phyloP scores from a whole-genome alignment of 192 early-diverging fungal species.

The Haplosporangium gracile region DNA sequence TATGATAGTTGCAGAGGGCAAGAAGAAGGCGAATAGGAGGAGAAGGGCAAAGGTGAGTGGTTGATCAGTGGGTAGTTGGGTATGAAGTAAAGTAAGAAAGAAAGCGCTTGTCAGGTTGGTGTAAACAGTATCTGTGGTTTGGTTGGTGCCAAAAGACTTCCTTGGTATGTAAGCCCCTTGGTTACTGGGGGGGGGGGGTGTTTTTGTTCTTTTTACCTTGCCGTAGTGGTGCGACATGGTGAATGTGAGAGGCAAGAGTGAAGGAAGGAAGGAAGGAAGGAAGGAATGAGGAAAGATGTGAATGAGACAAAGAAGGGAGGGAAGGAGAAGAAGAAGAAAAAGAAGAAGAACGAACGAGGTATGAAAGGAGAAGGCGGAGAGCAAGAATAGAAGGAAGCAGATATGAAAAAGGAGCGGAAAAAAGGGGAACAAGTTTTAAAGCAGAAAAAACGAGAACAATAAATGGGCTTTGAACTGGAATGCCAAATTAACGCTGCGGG shows the following conservation, averaged over 20 bases:
- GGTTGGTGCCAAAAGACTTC: no score
- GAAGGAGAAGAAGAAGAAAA: background rate
- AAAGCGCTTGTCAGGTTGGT: no score
- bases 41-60: background rate
- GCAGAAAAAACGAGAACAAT: no score
- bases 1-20: background rate
- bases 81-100: no score
- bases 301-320: background rate
- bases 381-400: background rate
- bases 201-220: constrained; percentile 14
- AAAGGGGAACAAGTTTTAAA: no score
- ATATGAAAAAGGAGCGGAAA: background rate
- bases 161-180: no score
- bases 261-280: background rate
- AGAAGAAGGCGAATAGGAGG: background rate
- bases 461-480: no score
- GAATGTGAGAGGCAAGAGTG: background rate
- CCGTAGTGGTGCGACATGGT: constrained; percentile 35
- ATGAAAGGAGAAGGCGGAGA: background rate
- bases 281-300: background rate
- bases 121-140: no score
- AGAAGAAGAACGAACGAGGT: background rate
- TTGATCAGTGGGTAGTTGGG: no score
- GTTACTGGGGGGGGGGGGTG: no score
- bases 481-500: no score